These are phyloP conservation scores for Pichia cactophila DNA, from an alignment of 1,139 yeast species.

Conservation along the genomic window DNA sequence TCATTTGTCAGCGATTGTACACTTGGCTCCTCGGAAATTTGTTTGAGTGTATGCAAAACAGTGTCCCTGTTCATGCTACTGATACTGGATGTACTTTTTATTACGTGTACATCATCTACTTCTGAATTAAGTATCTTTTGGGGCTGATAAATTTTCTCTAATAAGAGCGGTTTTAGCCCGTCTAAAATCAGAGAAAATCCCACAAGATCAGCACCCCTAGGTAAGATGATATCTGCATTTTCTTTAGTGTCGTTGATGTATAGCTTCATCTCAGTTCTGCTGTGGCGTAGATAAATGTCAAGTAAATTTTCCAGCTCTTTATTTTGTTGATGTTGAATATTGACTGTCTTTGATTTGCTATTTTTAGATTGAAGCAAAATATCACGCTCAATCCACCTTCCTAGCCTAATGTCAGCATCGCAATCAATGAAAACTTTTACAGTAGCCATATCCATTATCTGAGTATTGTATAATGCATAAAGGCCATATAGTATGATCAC, in stretches of 20 bases:
- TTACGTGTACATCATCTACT: not conserved
- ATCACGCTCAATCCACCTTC: constrained; percentile 50
- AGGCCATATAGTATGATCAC: constrained; percentile 67
- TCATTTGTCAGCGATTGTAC: constrained; percentile 22
- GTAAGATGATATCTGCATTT: constrained; percentile 74
- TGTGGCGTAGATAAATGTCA: constrained; percentile 50
- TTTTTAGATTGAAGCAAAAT: constrained; percentile 10
- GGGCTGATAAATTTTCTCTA: constrained; percentile 10
- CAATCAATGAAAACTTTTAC: constrained; percentile 75
- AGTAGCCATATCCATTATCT: constrained; percentile 50
- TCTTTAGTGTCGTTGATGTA: constrained; percentile 72
- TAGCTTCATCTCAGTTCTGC: constrained; percentile 73
- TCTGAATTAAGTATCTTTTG: not conserved
- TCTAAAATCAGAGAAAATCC: constrained; percentile 69
- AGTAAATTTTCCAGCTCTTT: constrained; percentile 43
- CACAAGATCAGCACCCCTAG: constrained; percentile 58
- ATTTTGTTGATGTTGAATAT: constrained; percentile 11
- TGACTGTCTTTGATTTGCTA: not conserved
- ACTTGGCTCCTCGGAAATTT: constrained; percentile 19
- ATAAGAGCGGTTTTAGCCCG: constrained; percentile 47
- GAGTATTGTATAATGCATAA: constrained; percentile 66
- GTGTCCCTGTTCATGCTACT: constrained; percentile 8
- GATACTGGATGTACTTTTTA: constrained; percentile 5
- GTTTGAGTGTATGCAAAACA: constrained; percentile 13
- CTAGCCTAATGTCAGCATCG: constrained; percentile 77